Percentiles rank a stretch among this genome's conserved stretches.
These are phyloP conservation scores for Rauvolfia tetraphylla DNA, from an alignment of 257 asterid species.

Conservation along the genomic window DNA sequence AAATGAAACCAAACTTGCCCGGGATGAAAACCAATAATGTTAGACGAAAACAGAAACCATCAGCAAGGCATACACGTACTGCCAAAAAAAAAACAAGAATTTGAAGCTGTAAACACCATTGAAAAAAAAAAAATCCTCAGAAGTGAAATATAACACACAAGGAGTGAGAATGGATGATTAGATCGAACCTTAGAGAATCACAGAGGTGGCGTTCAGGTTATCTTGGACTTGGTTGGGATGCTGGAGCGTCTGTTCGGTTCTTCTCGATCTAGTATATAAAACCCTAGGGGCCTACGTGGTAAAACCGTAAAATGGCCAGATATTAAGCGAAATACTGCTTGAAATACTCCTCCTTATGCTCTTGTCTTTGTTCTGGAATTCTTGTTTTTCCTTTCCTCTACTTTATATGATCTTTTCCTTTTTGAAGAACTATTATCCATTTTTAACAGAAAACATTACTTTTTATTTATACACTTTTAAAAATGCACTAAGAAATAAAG, in stretches of 20 bases:
- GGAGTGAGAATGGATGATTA: neutral
- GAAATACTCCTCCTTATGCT: no score
- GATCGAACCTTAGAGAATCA: conserved; percentile 10
- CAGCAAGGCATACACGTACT: neutral
- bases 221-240: neutral
- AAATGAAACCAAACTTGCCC: neutral
- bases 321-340: neutral
- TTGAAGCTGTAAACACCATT: neutral
- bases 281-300: conserved; percentile 17
- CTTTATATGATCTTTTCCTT: no score
- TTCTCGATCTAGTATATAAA: conserved; percentile 1
- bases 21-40: neutral
- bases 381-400: no score
- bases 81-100: neutral
- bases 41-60: neutral
- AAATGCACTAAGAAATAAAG: no score
- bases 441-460: no score
- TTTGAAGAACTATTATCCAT: no score
- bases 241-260: neutral
- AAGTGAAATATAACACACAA: neutral
- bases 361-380: neutral
- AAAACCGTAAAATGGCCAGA: neutral
- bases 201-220: neutral
- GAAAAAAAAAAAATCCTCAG: neutral
- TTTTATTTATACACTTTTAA: no score